Evolutionary conservation across 352 stramenopile species (phyloP).

Genomic region (Aphanomyces invadans): DNA sequence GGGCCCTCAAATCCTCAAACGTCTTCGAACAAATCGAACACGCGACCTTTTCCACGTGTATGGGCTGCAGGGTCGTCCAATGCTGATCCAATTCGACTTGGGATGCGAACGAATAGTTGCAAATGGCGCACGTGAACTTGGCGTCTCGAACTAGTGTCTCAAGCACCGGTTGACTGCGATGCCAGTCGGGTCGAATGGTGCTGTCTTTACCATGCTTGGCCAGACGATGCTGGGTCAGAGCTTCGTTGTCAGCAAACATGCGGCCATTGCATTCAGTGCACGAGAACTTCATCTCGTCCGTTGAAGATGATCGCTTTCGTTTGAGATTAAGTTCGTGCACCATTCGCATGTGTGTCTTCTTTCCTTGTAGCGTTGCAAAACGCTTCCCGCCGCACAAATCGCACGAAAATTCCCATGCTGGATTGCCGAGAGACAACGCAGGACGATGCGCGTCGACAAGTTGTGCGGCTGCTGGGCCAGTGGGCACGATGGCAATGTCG

Average conservation of each 20-base stretch:
- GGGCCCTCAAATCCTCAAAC: conserved; percentile 60
- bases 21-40: conserved; percentile 33
- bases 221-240: conserved; percentile 57
- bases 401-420: conserved; percentile 32
- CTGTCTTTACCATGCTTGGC: conserved; percentile 76
- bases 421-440: not conserved
- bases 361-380: conserved; percentile 62
- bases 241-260: conserved; percentile 73
- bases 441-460: too few species aligned
- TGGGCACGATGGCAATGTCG: not conserved
- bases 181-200: conserved; percentile 79
- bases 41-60: conserved; percentile 16
- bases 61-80: conserved; percentile 29
- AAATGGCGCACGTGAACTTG: conserved; percentile 36
- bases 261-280: conserved; percentile 29
- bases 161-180: conserved; percentile 25
- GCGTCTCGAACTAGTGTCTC: conserved; percentile 25
- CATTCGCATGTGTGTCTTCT: conserved; percentile 77
- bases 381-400: conserved; percentile 45
- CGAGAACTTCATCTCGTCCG: conserved; percentile 7
- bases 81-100: conserved; percentile 26
- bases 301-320: conserved; percentile 27
- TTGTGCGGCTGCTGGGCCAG: not conserved
- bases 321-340: conserved; percentile 55
- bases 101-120: conserved; percentile 26